Evolutionary conservation across 768 basidiomycete species (phyloP), one percentile per base, ranked within the genome.

Genomic region (Boletellus ananiceps): DNA sequence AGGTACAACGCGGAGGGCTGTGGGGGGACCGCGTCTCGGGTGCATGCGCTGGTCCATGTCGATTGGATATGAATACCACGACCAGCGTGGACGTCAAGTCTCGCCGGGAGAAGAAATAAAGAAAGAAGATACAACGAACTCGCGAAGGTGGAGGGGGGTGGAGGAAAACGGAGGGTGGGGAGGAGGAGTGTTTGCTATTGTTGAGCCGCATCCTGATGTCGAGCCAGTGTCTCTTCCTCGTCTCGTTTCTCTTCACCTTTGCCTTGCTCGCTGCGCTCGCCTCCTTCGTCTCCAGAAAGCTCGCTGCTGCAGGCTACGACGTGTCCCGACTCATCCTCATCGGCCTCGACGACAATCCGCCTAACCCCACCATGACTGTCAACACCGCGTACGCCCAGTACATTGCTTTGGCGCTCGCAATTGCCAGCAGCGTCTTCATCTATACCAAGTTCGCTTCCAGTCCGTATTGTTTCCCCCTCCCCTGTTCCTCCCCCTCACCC

Each of bases 291-390:
- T 61, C 69, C 54, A 41, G 61, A 16, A 70, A 58, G 49, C 81
- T 88, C 56, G 58, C 59, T 7, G 73, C 71, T 8, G 75, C 77
- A 9, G 83, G 83, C 58, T 83, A 79, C 74, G 70, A 81, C 69
- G 38, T 81, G 49, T 71, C 77, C 23, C 65, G 76, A 16, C 63
- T 87, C 63, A 84, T 86, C 57, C 81, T 87, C 62, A 63, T 83
- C 41, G 84, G 84, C 48, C 72, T 83, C 45, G 53, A 69, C 48
- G 8, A 9, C 34, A 25, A 3, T 21, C 16, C 14, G 14, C 12
- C 5, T 8, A 31, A 32, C 1, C 46, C 40, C 12, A 13, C 38
- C 27, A 66, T 66, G 64, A 0, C 66, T 0, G 5, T 55, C 34
- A 21, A 40, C 51, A 14, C 45, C 35, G 35, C 50, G 8, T 59